Conservation (phyloP, 2,329 filamentous ascomycete genomes). For the Eutypella sp. region DNA sequence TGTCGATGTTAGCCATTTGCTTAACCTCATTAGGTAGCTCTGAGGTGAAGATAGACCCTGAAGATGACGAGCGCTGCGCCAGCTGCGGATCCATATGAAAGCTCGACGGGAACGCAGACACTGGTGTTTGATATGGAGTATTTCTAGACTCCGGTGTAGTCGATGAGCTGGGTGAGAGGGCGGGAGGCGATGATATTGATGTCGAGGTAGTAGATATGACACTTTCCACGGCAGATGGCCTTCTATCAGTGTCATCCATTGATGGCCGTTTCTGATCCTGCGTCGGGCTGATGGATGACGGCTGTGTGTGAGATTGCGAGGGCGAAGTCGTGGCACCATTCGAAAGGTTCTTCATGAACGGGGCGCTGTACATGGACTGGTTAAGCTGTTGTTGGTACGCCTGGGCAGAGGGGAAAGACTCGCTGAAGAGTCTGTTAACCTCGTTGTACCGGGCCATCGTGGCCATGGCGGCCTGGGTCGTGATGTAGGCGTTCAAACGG, state of each 20-base stretch:
- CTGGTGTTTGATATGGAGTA: conserved; percentile 23
- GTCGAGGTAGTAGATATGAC: conserved; percentile 8
- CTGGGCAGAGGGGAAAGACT: conserved; percentile 38
- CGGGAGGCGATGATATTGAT: conserved; percentile 21
- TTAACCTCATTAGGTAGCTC: conserved; percentile 38
- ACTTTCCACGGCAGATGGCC: conserved; percentile 10
- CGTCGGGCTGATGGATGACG: conserved; percentile 12
- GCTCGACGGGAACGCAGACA: conserved; percentile 16
- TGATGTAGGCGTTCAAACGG: conserved; percentile 47
- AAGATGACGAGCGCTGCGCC: conserved; percentile 15
- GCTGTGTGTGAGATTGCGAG: background rate
- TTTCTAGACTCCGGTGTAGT: conserved; percentile 14
- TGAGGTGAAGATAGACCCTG: conserved; percentile 37
- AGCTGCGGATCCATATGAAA: conserved; percentile 22
- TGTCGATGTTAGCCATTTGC: conserved; percentile 33
- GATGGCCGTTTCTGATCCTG: conserved; percentile 14
- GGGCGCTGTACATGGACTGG: conserved; percentile 22
- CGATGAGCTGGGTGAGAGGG: conserved; percentile 20
- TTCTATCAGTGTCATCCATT: conserved; percentile 6
- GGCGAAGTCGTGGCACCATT: conserved; percentile 10
- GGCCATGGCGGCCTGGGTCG: conserved; percentile 39
- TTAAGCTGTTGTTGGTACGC: conserved; percentile 25
- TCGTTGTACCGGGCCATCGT: conserved; percentile 39
- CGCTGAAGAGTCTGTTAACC: conserved; percentile 42
- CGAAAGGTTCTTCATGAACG: conserved; percentile 17